Conservation (phyloP, 768 basidiomycete genomes). For the Auricularia cornea region DNA sequence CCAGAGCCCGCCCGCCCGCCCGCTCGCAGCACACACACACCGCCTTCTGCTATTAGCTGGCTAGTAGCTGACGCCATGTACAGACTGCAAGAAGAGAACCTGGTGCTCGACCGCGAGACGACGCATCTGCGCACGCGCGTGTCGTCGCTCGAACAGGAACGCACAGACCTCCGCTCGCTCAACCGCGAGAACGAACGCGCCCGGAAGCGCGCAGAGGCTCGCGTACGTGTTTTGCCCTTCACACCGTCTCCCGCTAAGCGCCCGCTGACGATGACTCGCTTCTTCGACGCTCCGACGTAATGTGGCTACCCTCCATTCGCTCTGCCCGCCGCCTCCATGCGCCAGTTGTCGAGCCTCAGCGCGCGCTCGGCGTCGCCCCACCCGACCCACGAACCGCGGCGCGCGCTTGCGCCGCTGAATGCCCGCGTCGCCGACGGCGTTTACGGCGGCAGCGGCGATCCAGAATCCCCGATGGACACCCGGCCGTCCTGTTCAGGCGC, state of each 20-base stretch:
- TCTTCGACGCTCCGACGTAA: background rate
- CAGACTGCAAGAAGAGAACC: background rate
- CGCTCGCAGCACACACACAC: no score
- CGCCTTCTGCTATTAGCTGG: no score
- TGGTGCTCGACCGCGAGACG: background rate
- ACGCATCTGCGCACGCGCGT: background rate
- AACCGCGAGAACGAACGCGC: background rate
- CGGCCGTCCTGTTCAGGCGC: background rate
- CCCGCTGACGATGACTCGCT: background rate
- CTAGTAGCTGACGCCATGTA: background rate
- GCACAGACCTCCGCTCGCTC: background rate
- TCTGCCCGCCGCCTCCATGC: background rate
- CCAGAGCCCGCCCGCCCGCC: no score
- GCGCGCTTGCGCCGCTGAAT: background rate
- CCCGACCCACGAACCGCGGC: background rate
- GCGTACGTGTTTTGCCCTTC: background rate
- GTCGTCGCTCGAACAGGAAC: background rate
- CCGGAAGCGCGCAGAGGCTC: background rate
- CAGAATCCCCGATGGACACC: background rate
- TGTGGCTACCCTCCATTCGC: background rate
- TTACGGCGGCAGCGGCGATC: background rate
- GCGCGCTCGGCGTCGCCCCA: background rate
- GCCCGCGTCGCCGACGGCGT: background rate
- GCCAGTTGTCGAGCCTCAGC: background rate
- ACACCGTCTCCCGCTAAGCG: background rate